Percentiles rank a stretch among this genome's conserved stretches.
Conservation (phyloP, 208 protist species). For the Spongospora subterranea region DNA sequence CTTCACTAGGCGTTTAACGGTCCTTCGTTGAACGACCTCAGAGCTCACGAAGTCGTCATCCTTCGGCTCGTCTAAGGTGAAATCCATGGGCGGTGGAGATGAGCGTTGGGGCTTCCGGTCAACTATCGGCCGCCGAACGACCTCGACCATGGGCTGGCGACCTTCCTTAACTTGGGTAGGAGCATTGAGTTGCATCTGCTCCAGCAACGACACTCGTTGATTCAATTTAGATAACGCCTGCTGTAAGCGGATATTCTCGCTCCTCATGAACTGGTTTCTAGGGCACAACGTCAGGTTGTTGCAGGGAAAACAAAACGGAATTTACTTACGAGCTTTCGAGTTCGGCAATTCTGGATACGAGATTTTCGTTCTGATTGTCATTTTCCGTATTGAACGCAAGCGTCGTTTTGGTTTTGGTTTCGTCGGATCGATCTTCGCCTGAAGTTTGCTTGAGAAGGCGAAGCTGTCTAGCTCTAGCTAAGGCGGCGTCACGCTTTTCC, state of each 20-base stretch:
- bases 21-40: no score
- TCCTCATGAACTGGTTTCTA: background rate
- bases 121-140: background rate
- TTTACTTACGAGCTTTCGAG: background rate
- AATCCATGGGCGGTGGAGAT: constrained; percentile 48
- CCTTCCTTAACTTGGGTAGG: background rate
- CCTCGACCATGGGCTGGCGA: background rate
- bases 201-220: background rate
- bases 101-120: background rate
- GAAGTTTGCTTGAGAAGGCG: background rate
- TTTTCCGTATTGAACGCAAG: background rate
- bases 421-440: background rate
- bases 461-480: constrained; percentile 7
- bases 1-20: no score
- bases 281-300: background rate
- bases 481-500: constrained; percentile 12
- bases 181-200: no score
- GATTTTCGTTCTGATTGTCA: background rate
- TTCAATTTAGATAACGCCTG: background rate
- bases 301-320: background rate
- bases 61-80: background rate
- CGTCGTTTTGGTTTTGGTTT: background rate
- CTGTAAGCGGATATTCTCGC: background rate
- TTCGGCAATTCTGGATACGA: background rate
- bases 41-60: constrained; percentile 4